These are phyloP conservation scores for Phlebopus sp. DNA, from an alignment of 1,284 basidiomycete species.

Conservation along the genomic window DNA sequence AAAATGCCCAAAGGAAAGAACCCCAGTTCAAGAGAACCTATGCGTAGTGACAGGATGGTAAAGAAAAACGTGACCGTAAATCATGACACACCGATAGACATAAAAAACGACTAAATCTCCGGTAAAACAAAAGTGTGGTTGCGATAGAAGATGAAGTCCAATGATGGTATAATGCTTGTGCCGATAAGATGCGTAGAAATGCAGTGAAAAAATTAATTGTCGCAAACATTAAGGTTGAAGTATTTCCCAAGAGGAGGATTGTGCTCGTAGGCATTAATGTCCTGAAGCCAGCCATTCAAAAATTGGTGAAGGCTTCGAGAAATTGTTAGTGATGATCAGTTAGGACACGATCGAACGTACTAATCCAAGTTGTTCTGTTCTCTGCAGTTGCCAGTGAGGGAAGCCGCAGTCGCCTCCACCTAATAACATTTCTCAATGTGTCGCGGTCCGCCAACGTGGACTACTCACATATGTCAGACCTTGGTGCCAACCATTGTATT, in stretches of 20 bases:
- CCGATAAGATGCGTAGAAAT: too few relatives aligned
- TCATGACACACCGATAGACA: neutral
- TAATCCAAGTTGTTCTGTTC: conserved; percentile 82
- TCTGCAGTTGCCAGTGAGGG: conserved; percentile 51
- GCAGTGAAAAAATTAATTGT: conserved; percentile 3
- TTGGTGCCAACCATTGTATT: conserved; percentile 76
- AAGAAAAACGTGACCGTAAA: neutral
- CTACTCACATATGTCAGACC: conserved; percentile 60
- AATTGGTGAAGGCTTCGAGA: conserved; percentile 64
- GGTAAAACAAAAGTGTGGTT: neutral
- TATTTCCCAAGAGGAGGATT: conserved; percentile 57
- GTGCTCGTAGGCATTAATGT: conserved; percentile 52
- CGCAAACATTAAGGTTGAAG: conserved; percentile 63
- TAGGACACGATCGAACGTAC: conserved; percentile 38
- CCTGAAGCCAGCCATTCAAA: conserved; percentile 78
- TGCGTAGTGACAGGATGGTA: neutral
- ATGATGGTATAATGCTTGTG: neutral
- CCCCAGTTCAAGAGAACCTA: conserved; percentile 1
- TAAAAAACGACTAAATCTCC: neutral
- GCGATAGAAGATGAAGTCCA: neutral
- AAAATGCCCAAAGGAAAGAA: too few relatives aligned
- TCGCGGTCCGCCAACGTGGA: conserved; percentile 4
- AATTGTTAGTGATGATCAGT: conserved; percentile 13
- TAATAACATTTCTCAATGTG: conserved; percentile 22
- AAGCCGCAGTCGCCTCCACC: conserved; percentile 60